Evolutionary conservation across 2,329 filamentous ascomycete genomes (phyloP), one percentile per base, ranked within the genome.

Genomic region (Bipolaris zeicola): DNA sequence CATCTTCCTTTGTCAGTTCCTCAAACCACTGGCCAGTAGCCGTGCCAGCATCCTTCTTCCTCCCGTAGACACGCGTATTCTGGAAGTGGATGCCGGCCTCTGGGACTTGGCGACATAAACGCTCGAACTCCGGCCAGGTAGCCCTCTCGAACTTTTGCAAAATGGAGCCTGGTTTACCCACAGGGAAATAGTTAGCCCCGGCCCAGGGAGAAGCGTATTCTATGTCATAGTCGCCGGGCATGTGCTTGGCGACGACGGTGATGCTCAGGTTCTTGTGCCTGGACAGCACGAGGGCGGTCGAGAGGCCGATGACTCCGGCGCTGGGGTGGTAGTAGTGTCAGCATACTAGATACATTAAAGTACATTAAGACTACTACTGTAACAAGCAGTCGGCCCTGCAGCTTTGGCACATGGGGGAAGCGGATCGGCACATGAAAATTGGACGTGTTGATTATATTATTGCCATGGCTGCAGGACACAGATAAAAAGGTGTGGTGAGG

Each of bases 131-230:
- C 24, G 74, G 71, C 79, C 79, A 82, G 13, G 79, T 80, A 28
- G 74, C 70, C 45, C 68, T 71, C 61, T 82, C 80, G 58, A 76
- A 80, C 13, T 66, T 66, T 49, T 77, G 72, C 16, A 77, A 65
- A 5, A 63, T 68, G 6, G 76, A 75, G 41, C 76, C 78, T 46
- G 74, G 73, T 57, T 76, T 77, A 37, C 74, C 77, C 6, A 80
- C 76, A 37, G 89, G 91, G 63, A 91, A 75, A 69, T 87, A 56
- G 36, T 95, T 93, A 55, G 91, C 91, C 6, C 91, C 91, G 13
- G 91, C 91, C 89, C 91, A 95, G 0, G 91, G 91, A n/a, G 90
- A 95, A 2, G 91, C 89, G 73, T 96, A 96, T 81, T 96, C 90
- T 61, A 92, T 88, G 65, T 96, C 90, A 76, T 93, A 95, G 78